Evolutionary conservation across 2,329 filamentous ascomycete genomes (phyloP).

Genomic region (Fusarium albidum): DNA sequence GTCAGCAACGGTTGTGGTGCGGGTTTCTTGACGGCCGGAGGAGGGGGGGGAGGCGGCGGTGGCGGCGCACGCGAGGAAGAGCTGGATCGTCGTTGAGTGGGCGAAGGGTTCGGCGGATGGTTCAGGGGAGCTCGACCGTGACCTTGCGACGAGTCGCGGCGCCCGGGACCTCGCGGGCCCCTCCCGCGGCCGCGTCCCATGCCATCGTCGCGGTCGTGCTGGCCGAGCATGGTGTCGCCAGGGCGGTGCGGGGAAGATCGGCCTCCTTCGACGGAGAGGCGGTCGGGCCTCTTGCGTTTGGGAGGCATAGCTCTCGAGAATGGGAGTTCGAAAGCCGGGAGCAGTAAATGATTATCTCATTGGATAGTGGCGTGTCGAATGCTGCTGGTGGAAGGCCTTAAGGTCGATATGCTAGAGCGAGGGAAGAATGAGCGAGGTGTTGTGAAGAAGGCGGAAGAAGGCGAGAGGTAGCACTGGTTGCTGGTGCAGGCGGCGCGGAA

Average conservation of each 20-base stretch:
- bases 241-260: constrained; percentile 71
- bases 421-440: constrained; percentile 28
- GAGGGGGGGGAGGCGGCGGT: constrained; percentile 32
- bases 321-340: constrained; percentile 13
- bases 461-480: constrained; percentile 22
- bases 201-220: constrained; percentile 65
- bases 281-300: constrained; percentile 67
- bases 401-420: constrained; percentile 17
- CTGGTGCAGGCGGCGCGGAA: constrained; percentile 30
- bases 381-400: constrained; percentile 5
- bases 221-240: constrained; percentile 61
- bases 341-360: constrained; percentile 44
- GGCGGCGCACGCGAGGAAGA: constrained; percentile 33
- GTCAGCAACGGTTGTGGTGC: constrained; percentile 34
- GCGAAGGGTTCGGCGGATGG: constrained; percentile 36
- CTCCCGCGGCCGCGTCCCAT: constrained; percentile 57
- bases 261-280: constrained; percentile 56
- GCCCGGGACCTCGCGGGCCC: constrained; percentile 56
- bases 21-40: constrained; percentile 31
- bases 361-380: constrained; percentile 33
- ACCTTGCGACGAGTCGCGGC: constrained; percentile 60
- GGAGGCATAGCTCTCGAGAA: constrained; percentile 58
- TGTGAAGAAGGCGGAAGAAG: constrained; percentile 11
- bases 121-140: constrained; percentile 40
- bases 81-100: constrained; percentile 35